Conservation (phyloP, 75 land plant genomes). For the Pinus tabuliformis region DNA sequence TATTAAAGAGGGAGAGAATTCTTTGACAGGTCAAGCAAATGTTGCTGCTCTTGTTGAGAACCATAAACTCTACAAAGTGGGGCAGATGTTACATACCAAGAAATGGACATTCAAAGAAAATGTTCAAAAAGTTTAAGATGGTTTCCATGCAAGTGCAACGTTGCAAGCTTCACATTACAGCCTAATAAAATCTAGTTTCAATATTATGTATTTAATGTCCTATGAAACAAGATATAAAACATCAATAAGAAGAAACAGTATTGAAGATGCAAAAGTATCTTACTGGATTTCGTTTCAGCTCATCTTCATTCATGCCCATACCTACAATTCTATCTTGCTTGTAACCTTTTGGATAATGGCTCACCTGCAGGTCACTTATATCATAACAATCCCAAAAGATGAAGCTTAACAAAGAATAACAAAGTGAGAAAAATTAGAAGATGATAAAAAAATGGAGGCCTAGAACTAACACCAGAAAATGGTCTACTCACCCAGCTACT, state of each 20-base stretch:
- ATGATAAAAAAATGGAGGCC: background rate
- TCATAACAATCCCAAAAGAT: conserved; percentile 3
- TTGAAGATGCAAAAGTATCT: conserved; percentile 5
- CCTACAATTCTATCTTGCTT: conserved; percentile 89
- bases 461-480: background rate
- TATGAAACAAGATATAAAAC: background rate
- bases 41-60: too few species aligned
- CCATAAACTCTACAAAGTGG: too few species aligned
- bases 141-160: background rate
- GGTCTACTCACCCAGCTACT: conserved; percentile 89
- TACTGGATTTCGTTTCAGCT: conserved; percentile 85
- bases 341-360: conserved; percentile 91
- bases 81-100: too few species aligned
- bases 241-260: background rate
- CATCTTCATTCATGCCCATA: conserved; percentile 94
- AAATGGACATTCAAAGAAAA: too few species aligned
- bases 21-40: too few species aligned
- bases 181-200: background rate
- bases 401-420: background rate
- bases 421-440: background rate
- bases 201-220: background rate
- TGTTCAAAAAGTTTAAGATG: too few species aligned
- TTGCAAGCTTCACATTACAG: background rate
- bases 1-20: too few species aligned
- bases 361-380: conserved; percentile 55